Base-by-base conservation (phyloP, 2,329 filamentous ascomycete genomes). In the Fusarium agapanthi region DNA sequence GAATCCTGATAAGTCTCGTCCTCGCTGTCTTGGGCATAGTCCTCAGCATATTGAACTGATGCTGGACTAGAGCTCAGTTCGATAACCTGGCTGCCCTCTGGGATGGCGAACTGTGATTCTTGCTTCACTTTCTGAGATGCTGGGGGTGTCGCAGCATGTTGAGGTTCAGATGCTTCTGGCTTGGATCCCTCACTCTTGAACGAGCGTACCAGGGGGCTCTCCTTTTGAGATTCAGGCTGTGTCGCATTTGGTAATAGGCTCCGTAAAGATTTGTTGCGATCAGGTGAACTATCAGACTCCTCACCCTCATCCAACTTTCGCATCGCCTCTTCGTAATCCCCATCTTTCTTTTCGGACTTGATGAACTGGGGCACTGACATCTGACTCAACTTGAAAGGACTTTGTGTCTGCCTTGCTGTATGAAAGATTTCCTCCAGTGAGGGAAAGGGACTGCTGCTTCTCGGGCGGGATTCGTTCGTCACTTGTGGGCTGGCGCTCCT, bases 321-420 rank as follows among this genome's bases (percentile, higher is more conserved):
- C 81, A 86, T 86, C 16, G 80, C 82, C 59, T 84, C 84, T 41
- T 86, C 81, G 56, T 86, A 86, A 18, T 83, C 84, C 6, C 73
- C 38, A 58, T 86, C 80, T 11, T 62, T 74, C 50, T 63, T 63
- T 4, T 73, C 72, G 6, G 75, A 68, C 37, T 80, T 79, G 7
- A 78, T 65, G 14, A 76, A 72, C 24, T 74, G 74, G 30, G 76
- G 67, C 12, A 75, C 61, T 9, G 80, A 78, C 48, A 76, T 67
- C 6, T 78, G 69, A 1, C 76, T 75, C 7, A 75, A 76, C 50
- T 79, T 81, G 3, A 72, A 72, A 16, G 81, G 78, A 55, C 77
- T 83, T 44, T 83, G 81, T 4, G 80, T 81, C 22, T 79, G 79
- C 30, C 78, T 79, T 10, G 83, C 85, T 1, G 83, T 84, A 56